Conservation (phyloP, 2,329 filamentous ascomycete genomes). For the Cytospora piceae region DNA sequence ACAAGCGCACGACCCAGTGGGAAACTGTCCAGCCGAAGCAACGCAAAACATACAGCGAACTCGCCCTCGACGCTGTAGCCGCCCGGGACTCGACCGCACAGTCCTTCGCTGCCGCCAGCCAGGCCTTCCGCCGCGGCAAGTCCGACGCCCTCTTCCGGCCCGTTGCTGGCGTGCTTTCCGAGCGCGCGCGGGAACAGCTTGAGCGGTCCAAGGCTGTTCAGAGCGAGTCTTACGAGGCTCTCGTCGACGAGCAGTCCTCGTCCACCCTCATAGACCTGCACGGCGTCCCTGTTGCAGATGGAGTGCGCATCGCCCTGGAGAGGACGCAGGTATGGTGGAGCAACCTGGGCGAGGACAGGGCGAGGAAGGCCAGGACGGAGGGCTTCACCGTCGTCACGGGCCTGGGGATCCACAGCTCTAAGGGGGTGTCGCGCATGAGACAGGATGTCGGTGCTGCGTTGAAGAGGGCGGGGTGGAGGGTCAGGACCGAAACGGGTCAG, state of each 20-base stretch:
- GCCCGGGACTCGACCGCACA: constrained; percentile 26
- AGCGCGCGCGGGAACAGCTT: constrained; percentile 68
- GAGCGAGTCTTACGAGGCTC: constrained; percentile 69
- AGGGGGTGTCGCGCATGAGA: constrained; percentile 75
- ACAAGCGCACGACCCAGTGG: constrained; percentile 16
- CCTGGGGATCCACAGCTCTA: constrained; percentile 74
- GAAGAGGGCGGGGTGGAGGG: constrained; percentile 79
- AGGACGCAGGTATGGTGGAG: constrained; percentile 78
- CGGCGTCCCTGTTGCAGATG: constrained; percentile 79
- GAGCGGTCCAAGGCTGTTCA: constrained; percentile 60
- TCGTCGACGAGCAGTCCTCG: constrained; percentile 70
- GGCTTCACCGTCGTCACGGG: constrained; percentile 81
- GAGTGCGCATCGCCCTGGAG: constrained; percentile 74
- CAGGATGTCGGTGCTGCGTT: constrained; percentile 79
- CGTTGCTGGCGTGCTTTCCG: constrained; percentile 75
- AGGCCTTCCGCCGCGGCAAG: constrained; percentile 53
- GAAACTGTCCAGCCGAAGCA: constrained; percentile 23
- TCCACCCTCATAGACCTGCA: constrained; percentile 73
- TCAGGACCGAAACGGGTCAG: constrained; percentile 72
- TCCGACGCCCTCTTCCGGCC: constrained; percentile 76
- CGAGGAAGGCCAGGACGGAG: constrained; percentile 50
- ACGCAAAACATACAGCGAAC: constrained; percentile 26
- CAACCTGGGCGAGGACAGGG: constrained; percentile 66
- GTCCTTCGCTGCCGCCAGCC: constrained; percentile 44
- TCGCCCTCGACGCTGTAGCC: constrained; percentile 20